These are phyloP conservation scores for Chlorella vulgaris DNA, from an alignment of 139 green algal genomes.

Conservation along the genomic window DNA sequence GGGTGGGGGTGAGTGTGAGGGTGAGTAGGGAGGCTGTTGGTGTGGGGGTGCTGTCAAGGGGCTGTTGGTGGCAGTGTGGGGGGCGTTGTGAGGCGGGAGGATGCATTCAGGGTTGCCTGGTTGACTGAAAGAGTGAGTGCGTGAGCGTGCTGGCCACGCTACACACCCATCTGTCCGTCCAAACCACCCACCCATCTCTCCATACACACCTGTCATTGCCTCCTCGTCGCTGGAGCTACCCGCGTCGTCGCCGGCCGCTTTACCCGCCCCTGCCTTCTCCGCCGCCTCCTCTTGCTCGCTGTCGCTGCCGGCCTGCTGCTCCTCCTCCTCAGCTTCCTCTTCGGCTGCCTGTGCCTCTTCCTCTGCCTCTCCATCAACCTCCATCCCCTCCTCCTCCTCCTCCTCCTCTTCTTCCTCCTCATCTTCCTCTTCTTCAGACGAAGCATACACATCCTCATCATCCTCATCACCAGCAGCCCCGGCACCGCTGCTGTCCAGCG, in stretches of 20 bases:
- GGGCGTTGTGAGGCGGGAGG: too few relatives aligned
- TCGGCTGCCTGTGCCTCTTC: slow-evolving; percentile 42
- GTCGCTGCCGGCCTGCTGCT: slow-evolving; percentile 28
- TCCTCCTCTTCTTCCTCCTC: slow-evolving; percentile 43
- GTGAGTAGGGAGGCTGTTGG: too few relatives aligned
- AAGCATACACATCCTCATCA: slow-evolving; percentile 23
- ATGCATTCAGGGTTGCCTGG: too few relatives aligned
- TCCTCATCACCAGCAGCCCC: too few relatives aligned
- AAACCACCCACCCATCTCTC: neutral
- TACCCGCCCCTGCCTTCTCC: slow-evolving; percentile 6
- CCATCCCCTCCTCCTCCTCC: slow-evolving; percentile 36
- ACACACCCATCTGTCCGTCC: too few relatives aligned
- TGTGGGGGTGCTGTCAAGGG: too few relatives aligned
- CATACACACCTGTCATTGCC: slow-evolving; percentile 17
- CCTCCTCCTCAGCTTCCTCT: slow-evolving; percentile 40
- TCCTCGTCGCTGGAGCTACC: neutral
- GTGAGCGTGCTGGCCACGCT: too few relatives aligned
- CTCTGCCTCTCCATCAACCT: slow-evolving; percentile 40
- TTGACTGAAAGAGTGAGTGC: too few relatives aligned
- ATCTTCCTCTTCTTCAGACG: slow-evolving; percentile 39
- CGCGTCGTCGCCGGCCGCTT: neutral
- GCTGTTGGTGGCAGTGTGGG: too few relatives aligned
- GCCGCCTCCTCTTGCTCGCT: slow-evolving; percentile 25
- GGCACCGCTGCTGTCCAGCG: slow-evolving; percentile 34
- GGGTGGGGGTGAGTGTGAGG: too few relatives aligned